A percentile compares a stretch with the other conserved stretches of the same genome.
These are phyloP conservation scores for Coemansia aciculifera DNA, from an alignment of 192 early-diverging fungal genomes.

Conservation along the genomic window DNA sequence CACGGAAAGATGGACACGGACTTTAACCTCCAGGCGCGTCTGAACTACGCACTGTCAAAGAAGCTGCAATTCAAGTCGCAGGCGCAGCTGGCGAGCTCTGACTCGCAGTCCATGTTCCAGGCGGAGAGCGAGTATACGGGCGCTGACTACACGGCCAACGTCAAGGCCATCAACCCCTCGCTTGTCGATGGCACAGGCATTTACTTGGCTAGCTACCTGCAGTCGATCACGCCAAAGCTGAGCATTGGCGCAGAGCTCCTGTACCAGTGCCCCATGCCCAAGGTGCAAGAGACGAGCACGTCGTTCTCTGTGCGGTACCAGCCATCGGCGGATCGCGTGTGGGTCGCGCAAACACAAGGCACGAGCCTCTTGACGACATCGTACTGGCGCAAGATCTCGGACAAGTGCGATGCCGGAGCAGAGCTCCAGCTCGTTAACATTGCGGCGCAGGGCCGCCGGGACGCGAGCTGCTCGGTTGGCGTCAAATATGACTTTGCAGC, in stretches of 20 bases:
- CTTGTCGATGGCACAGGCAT: conserved; percentile 88
- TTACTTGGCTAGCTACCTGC: conserved; percentile 83
- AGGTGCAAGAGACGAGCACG: conserved; percentile 73
- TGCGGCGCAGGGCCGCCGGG: conserved; percentile 67
- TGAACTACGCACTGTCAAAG: conserved; percentile 80
- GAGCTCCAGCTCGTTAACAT: conserved; percentile 81
- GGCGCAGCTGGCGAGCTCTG: conserved; percentile 61
- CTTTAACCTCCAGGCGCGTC: conserved; percentile 79
- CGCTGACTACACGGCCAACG: conserved; percentile 80
- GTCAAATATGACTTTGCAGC: conserved; percentile 96
- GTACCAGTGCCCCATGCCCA: conserved; percentile 79
- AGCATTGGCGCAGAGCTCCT: conserved; percentile 85
- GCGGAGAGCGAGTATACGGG: conserved; percentile 92
- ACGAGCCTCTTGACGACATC: conserved; percentile 71
- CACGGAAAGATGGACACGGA: conserved; percentile 95
- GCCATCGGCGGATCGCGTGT: conserved; percentile 66
- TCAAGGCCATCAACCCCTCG: conserved; percentile 96
- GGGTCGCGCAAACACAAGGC: conserved; percentile 68
- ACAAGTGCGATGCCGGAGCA: conserved; percentile 89
- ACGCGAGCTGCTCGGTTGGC: conserved; percentile 91
- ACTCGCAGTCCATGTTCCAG: conserved; percentile 88
- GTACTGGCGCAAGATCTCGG: conserved; percentile 90
- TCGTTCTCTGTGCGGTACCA: conserved; percentile 72
- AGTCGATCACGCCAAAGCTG: conserved; percentile 81
- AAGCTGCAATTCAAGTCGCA: conserved; percentile 65